Base-by-base conservation (phyloP, 768 basidiomycete species). In the Nidularia pulvinata region DNA sequence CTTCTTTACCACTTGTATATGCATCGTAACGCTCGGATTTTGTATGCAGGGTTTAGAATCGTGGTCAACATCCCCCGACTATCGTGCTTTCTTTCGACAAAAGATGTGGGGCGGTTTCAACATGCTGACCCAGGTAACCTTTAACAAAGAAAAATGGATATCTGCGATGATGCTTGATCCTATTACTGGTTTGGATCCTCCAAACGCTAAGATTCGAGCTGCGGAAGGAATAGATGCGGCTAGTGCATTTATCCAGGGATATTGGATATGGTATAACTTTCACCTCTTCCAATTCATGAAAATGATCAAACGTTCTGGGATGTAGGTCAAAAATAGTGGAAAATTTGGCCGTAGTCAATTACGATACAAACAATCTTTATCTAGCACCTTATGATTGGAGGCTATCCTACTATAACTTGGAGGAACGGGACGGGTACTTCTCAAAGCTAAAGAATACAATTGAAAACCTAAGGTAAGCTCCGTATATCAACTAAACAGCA, bases 181-280 rank as follows among this genome's bases (percentile, higher is more conserved):
- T 0, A 76, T 87, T 14, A 97, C 95, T 0, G 96, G 96, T 0
- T 77, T 99, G 5, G 96, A 99, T 63, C 91, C 93, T 3, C 82
- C 85, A 0, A 88, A 84, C 13, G 85, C 83, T 45, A 97, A 93
- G 67, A 85, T 98, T 53, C 80, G 96, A 35, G 93, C 95, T 10
- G 93, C 93, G 0, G 92, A 97, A 68, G 95, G 95, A 0, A 84
- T 96, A 19, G 90, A 93, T 63, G 93, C 93, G 0, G 95, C 93
- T 2, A 91, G 89, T 57, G 87, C 79, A 59, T 89, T 93, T 59
- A 84, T 94, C 53, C 85, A 88, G 65, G 94, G 95, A 1, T 99
- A 95, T 65, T 98, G 95, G 95, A 85, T 96, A 50, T 96, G 94
- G 93, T 87, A 62, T 50, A 72, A 57, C 32, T 50, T 19, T 19